Conservation (phyloP, 805 yeast species). For the Ogataea ramenticola region DNA sequence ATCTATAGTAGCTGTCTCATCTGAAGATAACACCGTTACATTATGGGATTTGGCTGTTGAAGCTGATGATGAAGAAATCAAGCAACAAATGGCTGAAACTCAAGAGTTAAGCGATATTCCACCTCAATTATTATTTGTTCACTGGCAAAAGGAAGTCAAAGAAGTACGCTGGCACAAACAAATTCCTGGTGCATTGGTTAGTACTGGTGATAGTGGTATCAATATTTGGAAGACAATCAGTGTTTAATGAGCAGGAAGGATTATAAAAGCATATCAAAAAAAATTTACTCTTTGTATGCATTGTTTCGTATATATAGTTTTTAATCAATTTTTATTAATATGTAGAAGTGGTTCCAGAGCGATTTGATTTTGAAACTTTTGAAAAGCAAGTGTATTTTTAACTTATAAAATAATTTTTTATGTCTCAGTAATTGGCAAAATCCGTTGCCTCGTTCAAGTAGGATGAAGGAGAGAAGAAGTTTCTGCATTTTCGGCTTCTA, state of each 20-base stretch:
- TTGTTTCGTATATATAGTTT: neutral
- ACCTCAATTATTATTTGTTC: constrained; percentile 91
- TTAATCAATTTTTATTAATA: neutral
- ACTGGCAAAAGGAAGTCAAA: constrained; percentile 97
- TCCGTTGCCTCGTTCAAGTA: neutral
- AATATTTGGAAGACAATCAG: constrained; percentile 95
- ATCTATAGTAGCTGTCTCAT: constrained; percentile 89
- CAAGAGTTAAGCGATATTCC: constrained; percentile 85
- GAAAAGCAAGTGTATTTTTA: neutral
- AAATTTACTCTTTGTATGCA: too few relatives aligned
- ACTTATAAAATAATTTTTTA: too few relatives aligned
- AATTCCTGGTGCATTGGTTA: constrained; percentile 90
- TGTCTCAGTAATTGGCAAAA: too few relatives aligned
- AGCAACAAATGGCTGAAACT: constrained; percentile 71
- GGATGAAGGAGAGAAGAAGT: neutral
- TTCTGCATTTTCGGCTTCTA: constrained; percentile 10
- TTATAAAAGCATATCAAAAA: too few relatives aligned
- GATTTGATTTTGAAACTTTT: neutral
- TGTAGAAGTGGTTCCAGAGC: too few relatives aligned
- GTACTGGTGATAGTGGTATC: constrained; percentile 94
- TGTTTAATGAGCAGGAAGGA: constrained; percentile 38
- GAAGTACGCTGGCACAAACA: constrained; percentile 98
- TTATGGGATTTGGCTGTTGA: constrained; percentile 98
- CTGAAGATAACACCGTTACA: constrained; percentile 95
- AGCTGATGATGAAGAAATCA: constrained; percentile 93